phyloP scores from a whole-genome alignment of 352 stramenopile species.

The Pythium volutum region DNA sequence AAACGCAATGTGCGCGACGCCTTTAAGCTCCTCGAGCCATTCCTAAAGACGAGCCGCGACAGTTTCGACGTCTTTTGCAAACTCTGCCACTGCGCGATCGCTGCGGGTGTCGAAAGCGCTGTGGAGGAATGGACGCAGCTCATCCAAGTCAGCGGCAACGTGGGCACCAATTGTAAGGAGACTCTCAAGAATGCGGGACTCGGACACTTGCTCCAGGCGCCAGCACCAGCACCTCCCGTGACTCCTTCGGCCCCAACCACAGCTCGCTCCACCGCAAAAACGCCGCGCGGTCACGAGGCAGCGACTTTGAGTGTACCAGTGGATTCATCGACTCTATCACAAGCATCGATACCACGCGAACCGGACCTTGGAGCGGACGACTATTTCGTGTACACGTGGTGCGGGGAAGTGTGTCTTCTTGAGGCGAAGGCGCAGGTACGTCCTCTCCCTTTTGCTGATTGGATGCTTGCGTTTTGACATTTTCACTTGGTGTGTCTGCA shows the following conservation, averaged over 20 bases:
- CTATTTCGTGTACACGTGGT: slow-evolving; percentile 54
- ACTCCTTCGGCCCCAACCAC: slow-evolving; percentile 25
- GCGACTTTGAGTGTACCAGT: background rate
- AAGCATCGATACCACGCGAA: background rate
- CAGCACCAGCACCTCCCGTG: background rate
- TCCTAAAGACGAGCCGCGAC: slow-evolving; percentile 9
- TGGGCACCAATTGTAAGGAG: slow-evolving; percentile 40
- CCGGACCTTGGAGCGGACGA: slow-evolving; percentile 36
- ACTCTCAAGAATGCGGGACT: slow-evolving; percentile 31
- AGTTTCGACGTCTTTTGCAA: slow-evolving; percentile 24
- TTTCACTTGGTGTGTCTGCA: background rate
- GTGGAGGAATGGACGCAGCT: slow-evolving; percentile 20
- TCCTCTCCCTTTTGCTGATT: background rate
- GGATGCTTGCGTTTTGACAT: background rate
- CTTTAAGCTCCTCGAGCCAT: slow-evolving; percentile 22
- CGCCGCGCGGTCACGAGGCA: slow-evolving; percentile 19
- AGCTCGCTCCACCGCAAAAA: slow-evolving; percentile 31
- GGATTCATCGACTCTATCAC: background rate
- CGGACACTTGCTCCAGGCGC: slow-evolving; percentile 32
- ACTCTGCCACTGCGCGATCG: slow-evolving; percentile 15
- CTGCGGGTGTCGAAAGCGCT: slow-evolving; percentile 9
- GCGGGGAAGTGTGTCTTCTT: slow-evolving; percentile 60
- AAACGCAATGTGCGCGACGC: slow-evolving; percentile 23
- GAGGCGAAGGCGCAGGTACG: slow-evolving; percentile 24
- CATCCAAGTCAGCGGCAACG: slow-evolving; percentile 41